These are phyloP conservation scores for Hypoxylon perforatum DNA, from an alignment of 495 filamentous ascomycete species.

Conservation along the genomic window DNA sequence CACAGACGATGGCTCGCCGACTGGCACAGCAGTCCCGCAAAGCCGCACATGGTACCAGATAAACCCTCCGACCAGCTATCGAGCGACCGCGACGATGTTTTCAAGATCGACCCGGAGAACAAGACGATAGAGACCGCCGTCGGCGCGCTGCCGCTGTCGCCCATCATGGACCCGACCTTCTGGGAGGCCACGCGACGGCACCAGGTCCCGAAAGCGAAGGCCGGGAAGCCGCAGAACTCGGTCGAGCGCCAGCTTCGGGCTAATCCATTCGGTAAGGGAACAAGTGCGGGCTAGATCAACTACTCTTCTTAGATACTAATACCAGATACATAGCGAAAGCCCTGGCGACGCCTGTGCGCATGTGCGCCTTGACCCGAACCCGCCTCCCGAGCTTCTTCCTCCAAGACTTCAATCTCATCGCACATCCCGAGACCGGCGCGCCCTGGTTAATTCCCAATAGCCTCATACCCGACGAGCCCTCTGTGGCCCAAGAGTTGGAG, in stretches of 20 bases:
- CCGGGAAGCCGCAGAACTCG: slow-evolving; percentile 46
- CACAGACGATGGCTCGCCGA: slow-evolving; percentile 18
- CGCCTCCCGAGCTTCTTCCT: slow-evolving; percentile 73
- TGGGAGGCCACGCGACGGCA: slow-evolving; percentile 49
- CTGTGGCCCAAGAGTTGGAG: slow-evolving; percentile 7
- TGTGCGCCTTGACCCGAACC: slow-evolving; percentile 66
- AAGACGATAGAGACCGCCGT: slow-evolving; percentile 53
- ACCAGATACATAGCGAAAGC: slow-evolving; percentile 59
- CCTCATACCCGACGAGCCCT: slow-evolving; percentile 50
- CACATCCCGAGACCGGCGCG: slow-evolving; percentile 64
- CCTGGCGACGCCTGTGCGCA: slow-evolving; percentile 72
- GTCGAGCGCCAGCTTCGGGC: slow-evolving; percentile 62
- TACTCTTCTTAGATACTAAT: slow-evolving; percentile 45
- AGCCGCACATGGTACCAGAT: too few relatives aligned
- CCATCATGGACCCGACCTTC: slow-evolving; percentile 61
- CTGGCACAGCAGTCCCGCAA: background rate
- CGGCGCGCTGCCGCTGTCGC: slow-evolving; percentile 59
- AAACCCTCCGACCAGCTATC: slow-evolving; percentile 1
- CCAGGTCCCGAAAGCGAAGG: slow-evolving; percentile 47
- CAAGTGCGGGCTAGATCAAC: slow-evolving; percentile 14
- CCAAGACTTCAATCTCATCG: slow-evolving; percentile 67
- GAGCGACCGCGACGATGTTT: slow-evolving; percentile 31
- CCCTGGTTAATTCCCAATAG: slow-evolving; percentile 70
- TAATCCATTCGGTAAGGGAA: slow-evolving; percentile 69
- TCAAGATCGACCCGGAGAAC: slow-evolving; percentile 44